phyloP scores from a whole-genome alignment of 306 rosid species.

The Lathyrus tuberosus region DNA sequence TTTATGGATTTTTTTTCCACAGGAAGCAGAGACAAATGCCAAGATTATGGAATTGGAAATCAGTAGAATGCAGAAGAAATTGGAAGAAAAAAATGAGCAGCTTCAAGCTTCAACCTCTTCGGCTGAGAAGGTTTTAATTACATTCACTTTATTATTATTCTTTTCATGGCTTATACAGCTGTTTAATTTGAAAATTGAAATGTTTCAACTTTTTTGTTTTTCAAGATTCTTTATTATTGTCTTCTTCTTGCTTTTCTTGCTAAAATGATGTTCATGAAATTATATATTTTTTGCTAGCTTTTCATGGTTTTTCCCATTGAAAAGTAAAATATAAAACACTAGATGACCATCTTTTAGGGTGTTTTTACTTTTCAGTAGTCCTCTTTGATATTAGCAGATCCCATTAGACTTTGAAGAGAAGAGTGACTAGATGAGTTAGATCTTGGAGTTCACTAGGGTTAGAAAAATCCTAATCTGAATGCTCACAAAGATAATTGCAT shows the following conservation, averaged over 20 bases:
- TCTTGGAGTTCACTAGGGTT: not conserved
- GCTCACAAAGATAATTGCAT: not conserved
- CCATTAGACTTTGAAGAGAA: constrained; percentile 32
- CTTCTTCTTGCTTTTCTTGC: constrained; percentile 35
- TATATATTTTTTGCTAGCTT: constrained; percentile 12
- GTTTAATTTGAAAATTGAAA: constrained; percentile 17
- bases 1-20: constrained; percentile 33
- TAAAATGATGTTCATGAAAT: constrained; percentile 26
- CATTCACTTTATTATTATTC: constrained; percentile 8
- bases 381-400: constrained; percentile 23
- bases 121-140: constrained; percentile 67
- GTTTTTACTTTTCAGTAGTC: constrained; percentile 1
- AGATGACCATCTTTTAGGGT: constrained; percentile 31
- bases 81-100: constrained; percentile 69
- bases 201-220: constrained; percentile 23
- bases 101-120: constrained; percentile 74
- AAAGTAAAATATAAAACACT: constrained; percentile 29
- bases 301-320: not conserved
- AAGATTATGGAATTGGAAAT: constrained; percentile 81
- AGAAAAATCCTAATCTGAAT: not conserved
- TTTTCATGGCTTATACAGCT: not conserved
- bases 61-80: constrained; percentile 58
- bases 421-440: not conserved
- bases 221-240: constrained; percentile 30
- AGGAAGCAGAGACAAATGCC: constrained; percentile 89